Evolutionary conservation across 2,329 filamentous ascomycete genomes (phyloP).

Genomic region (Colletotrichum sp.): DNA sequence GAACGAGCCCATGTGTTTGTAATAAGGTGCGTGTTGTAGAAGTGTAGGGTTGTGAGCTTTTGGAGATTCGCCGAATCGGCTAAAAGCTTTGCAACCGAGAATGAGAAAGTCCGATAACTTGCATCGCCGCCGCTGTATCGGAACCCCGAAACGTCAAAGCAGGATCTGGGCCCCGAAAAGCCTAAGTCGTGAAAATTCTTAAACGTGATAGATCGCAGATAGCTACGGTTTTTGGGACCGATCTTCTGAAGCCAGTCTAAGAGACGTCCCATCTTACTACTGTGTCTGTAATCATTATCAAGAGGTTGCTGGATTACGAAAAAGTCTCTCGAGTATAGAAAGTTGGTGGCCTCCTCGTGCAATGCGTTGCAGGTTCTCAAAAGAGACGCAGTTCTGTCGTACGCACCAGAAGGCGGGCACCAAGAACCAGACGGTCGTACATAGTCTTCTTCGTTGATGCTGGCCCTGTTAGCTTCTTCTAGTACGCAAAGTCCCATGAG

Average conservation of each 20-base stretch:
- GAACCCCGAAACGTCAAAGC: too few species aligned
- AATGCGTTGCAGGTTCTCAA: not conserved
- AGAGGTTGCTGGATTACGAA: not conserved
- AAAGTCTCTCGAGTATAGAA: not conserved
- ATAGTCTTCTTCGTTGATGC: not conserved
- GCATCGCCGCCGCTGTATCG: too few species aligned
- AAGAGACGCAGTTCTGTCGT: not conserved
- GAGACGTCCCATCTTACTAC: not conserved
- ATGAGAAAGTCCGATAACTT: not conserved
- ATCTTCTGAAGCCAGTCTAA: not conserved
- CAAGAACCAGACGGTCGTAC: too few species aligned
- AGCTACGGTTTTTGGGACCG: not conserved
- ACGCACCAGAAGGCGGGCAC: too few species aligned
- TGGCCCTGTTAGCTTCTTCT: not conserved
- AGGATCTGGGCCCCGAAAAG: too few species aligned
- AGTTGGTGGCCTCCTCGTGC: not conserved
- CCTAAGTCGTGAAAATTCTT: not conserved
- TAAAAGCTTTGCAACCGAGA: not conserved
- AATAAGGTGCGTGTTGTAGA: accelerated
- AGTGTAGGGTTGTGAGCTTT: not conserved
- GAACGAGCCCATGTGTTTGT: not conserved
- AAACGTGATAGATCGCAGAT: not conserved
- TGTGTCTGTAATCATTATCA: too few species aligned
- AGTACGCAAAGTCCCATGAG: not conserved
- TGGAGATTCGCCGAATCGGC: not conserved